phyloP scores from a whole-genome alignment of 257 asterid species.

The Solanum medicagineum region DNA sequence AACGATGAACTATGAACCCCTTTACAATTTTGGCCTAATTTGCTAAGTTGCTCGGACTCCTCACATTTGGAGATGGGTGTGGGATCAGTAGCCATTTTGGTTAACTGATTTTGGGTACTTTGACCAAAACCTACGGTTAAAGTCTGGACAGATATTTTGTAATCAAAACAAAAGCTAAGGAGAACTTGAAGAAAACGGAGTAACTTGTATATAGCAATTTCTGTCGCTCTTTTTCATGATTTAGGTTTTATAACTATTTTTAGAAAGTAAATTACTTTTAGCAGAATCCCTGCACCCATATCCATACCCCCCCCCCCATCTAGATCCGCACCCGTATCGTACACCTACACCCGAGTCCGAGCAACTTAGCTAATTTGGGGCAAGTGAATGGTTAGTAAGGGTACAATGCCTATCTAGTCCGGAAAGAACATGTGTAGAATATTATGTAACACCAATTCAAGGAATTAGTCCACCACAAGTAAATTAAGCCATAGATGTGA shows the following conservation, averaged over 20 bases:
- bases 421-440: background rate
- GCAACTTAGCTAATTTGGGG: background rate
- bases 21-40: background rate
- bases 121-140: background rate
- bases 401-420: background rate
- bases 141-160: background rate
- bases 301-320: background rate
- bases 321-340: background rate
- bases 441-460: background rate
- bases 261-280: background rate
- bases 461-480: background rate
- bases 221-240: background rate
- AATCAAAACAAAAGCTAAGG: background rate
- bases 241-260: too few species aligned
- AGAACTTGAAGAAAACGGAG: background rate
- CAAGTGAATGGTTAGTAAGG: background rate
- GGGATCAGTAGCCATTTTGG: background rate
- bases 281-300: background rate
- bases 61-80: background rate
- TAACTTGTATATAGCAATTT: background rate
- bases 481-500: background rate
- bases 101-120: background rate
- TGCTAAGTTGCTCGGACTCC: background rate
- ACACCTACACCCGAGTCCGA: background rate
- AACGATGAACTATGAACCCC: background rate